Evolutionary conservation across 176 grass and related monocot genomes (phyloP).

Genomic region (Carex scoparia): DNA sequence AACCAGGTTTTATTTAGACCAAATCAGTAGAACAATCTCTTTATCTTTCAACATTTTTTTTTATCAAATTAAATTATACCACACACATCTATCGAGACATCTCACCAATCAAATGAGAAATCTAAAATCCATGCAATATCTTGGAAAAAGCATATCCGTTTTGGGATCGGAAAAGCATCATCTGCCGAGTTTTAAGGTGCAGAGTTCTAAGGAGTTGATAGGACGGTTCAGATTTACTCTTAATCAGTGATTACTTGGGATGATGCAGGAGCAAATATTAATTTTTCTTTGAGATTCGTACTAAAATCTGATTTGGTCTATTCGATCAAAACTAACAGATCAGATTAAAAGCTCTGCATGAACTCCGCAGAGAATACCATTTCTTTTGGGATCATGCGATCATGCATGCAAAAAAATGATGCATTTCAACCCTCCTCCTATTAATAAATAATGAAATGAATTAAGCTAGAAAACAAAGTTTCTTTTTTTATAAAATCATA

Average conservation of each 20-base stretch:
- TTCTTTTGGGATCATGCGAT: too few relatives aligned
- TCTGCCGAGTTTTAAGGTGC: too few relatives aligned
- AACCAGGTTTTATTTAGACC: background rate
- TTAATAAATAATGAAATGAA: background rate
- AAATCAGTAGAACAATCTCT: background rate
- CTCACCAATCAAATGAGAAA: background rate
- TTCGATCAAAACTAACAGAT: too few relatives aligned
- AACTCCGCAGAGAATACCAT: too few relatives aligned
- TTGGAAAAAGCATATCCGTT: background rate
- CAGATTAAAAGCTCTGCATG: too few relatives aligned
- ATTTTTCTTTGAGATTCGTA: too few relatives aligned
- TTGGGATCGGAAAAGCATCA: background rate
- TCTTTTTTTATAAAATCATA: background rate
- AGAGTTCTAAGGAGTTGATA: too few relatives aligned
- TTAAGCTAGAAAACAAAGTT: background rate
- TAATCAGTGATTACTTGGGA: too few relatives aligned
- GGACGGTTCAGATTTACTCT: too few relatives aligned
- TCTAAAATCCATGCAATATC: background rate
- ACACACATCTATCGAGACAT: background rate
- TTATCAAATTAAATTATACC: background rate
- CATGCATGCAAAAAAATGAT: background rate
- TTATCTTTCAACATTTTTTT: background rate
- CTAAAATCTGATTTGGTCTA: too few relatives aligned
- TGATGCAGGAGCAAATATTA: too few relatives aligned
- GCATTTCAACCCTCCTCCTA: too few relatives aligned